Conservation (phyloP, 306 rosid species). For the Pterocarpus santalinus region DNA sequence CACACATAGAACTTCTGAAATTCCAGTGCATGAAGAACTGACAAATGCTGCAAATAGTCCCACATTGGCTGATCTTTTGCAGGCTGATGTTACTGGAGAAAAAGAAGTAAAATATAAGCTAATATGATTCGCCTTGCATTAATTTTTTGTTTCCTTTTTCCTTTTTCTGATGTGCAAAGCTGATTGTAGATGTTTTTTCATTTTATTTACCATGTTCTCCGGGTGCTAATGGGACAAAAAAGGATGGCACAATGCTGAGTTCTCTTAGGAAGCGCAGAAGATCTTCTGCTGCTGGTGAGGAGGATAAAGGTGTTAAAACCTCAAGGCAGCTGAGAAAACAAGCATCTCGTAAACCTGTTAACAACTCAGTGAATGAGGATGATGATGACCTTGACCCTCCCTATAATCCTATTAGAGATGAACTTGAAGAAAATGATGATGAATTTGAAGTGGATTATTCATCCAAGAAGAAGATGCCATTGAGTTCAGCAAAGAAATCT, state of each 20-base stretch:
- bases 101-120: constrained; percentile 51
- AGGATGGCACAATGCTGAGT: constrained; percentile 41
- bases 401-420: constrained; percentile 49
- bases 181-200: constrained; percentile 19
- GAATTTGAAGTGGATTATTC: constrained; percentile 48
- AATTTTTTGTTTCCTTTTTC: background rate
- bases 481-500: constrained; percentile 61
- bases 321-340: constrained; percentile 61
- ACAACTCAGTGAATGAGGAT: constrained; percentile 50
- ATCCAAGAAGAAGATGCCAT: constrained; percentile 57
- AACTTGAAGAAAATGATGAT: constrained; percentile 54
- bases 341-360: constrained; percentile 50
- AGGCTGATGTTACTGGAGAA: constrained; percentile 52
- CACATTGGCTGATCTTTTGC: constrained; percentile 57
- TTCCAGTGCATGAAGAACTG: constrained; percentile 58
- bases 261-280: constrained; percentile 47
- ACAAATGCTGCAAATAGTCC: constrained; percentile 51
- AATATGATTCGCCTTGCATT: background rate
- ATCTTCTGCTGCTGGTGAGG: constrained; percentile 47
- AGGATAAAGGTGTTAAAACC: constrained; percentile 53
- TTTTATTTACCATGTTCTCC: constrained; percentile 45
- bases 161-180: constrained; percentile 27
- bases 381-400: constrained; percentile 55
- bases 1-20: constrained; percentile 48
- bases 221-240: constrained; percentile 52